These are phyloP conservation scores for Neoscytalidium dimidiatum DNA, from an alignment of 2,329 filamentous ascomycete species.

Conservation along the genomic window DNA sequence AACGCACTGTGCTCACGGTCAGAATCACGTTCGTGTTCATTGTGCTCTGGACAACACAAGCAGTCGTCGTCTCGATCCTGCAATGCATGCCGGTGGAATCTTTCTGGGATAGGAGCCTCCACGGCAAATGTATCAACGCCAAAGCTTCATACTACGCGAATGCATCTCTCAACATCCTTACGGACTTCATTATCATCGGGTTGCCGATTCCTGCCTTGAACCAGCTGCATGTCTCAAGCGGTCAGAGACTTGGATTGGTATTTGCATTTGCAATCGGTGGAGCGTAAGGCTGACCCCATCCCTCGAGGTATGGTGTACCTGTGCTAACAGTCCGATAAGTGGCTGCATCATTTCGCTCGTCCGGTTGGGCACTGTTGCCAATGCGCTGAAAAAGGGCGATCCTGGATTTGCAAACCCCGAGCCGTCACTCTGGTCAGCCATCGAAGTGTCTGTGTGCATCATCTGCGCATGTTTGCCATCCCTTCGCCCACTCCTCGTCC, in stretches of 20 bases:
- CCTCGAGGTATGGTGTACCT: neutral
- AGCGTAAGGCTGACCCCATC: neutral
- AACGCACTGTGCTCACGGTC: constrained; percentile 23
- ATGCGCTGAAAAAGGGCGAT: neutral
- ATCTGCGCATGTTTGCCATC: constrained; percentile 29
- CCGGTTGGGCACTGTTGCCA: neutral
- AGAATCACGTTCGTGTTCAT: constrained; percentile 23
- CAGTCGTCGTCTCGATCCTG: constrained; percentile 25
- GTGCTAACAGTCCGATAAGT: neutral
- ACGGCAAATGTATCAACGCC: neutral
- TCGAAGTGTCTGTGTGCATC: neutral
- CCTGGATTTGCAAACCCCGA: neutral
- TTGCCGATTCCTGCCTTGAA: neutral
- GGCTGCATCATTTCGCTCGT: constrained; percentile 1
- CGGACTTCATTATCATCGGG: neutral
- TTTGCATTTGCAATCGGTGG: neutral
- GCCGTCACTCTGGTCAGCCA: neutral
- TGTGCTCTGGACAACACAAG: neutral
- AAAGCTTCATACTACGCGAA: neutral
- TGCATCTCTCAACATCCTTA: neutral
- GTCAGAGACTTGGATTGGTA: neutral
- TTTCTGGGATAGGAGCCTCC: constrained; percentile 29
- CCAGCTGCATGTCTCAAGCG: neutral
- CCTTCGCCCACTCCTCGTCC: neutral
- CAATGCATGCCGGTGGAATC: constrained; percentile 27